Evolutionary conservation across 2,329 filamentous ascomycete species (phyloP).

Genomic region (Metarhizium anisopliae): DNA sequence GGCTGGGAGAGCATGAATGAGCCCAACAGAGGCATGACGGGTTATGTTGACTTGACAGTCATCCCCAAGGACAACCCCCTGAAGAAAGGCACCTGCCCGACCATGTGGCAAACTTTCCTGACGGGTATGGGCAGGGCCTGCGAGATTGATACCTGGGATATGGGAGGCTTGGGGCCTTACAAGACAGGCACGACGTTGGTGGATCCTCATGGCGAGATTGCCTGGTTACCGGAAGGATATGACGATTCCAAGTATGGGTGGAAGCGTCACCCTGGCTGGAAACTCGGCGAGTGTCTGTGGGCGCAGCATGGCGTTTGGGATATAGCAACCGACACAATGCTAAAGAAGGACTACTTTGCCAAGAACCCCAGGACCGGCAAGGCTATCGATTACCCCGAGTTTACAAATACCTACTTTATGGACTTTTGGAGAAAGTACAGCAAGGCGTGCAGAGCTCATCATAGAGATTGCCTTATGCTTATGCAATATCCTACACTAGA

Average conservation of each 20-base stretch:
- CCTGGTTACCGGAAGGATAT: conserved; percentile 76
- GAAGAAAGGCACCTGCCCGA: conserved; percentile 87
- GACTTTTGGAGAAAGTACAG: conserved; percentile 70
- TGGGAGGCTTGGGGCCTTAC: conserved; percentile 86
- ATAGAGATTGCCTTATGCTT: conserved; percentile 76
- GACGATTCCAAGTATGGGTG: conserved; percentile 86
- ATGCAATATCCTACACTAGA: conserved; percentile 90
- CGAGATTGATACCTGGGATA: conserved; percentile 87
- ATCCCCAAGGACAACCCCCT: conserved; percentile 83
- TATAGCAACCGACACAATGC: conserved; percentile 61
- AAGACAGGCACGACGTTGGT: conserved; percentile 76
- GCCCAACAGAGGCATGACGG: conserved; percentile 80
- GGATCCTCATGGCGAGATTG: conserved; percentile 76
- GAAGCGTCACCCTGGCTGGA: conserved; percentile 82
- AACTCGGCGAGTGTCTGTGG: conserved; percentile 91
- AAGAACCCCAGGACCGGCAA: conserved; percentile 68
- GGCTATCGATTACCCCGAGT: conserved; percentile 69
- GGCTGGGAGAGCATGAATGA: conserved; percentile 98
- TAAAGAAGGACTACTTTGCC: conserved; percentile 82
- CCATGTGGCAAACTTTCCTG: conserved; percentile 86
- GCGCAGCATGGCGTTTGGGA: conserved; percentile 97
- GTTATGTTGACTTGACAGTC: conserved; percentile 68
- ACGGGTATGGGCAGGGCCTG: conserved; percentile 85
- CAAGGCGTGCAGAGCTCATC: conserved; percentile 64
- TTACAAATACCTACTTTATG: conserved; percentile 89